A percentile compares a stretch with the other conserved stretches of the same genome.
Conservation (phyloP, 306 rosid genomes). For the Oxytropis ochrocephala region DNA sequence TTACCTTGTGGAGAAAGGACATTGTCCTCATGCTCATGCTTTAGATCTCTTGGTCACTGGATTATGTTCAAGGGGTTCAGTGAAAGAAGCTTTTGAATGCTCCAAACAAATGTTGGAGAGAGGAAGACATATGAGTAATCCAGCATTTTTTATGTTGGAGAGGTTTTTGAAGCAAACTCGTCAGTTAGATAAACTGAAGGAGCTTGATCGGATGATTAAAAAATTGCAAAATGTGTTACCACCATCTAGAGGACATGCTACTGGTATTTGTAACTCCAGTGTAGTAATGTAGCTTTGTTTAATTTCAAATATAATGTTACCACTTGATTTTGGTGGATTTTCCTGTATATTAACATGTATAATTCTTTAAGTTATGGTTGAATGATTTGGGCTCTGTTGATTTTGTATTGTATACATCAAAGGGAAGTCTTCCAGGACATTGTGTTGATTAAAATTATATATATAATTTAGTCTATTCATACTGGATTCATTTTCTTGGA, state of each 20-base stretch:
- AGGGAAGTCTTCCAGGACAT: not conserved
- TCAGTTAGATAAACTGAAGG: constrained; percentile 48
- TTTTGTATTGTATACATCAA: not conserved
- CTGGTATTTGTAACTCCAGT: constrained; percentile 25
- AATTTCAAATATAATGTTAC: not conserved
- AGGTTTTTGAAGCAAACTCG: constrained; percentile 41
- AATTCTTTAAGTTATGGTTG: constrained; percentile 5
- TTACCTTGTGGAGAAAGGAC: constrained; percentile 62
- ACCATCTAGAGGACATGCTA: constrained; percentile 37
- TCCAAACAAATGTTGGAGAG: constrained; percentile 73
- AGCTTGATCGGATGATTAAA: constrained; percentile 53
- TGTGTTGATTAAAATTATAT: not conserved
- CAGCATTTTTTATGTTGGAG: constrained; percentile 60
- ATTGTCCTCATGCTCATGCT: constrained; percentile 82
- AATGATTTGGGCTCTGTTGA: not conserved
- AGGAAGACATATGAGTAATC: constrained; percentile 69
- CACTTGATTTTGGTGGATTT: constrained; percentile 15
- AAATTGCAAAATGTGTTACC: constrained; percentile 57
- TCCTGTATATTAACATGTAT: not conserved
- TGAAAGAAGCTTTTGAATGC: constrained; percentile 66
- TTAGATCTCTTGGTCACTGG: constrained; percentile 76
- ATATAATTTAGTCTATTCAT: not conserved
- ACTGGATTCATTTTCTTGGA: not conserved
- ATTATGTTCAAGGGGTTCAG: constrained; percentile 61
- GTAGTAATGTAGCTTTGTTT: constrained; percentile 2